Percentiles rank a stretch among this genome's conserved stretches.
Conservation (phyloP, 805 yeast species). For the Myxozyma lipomycoides region DNA sequence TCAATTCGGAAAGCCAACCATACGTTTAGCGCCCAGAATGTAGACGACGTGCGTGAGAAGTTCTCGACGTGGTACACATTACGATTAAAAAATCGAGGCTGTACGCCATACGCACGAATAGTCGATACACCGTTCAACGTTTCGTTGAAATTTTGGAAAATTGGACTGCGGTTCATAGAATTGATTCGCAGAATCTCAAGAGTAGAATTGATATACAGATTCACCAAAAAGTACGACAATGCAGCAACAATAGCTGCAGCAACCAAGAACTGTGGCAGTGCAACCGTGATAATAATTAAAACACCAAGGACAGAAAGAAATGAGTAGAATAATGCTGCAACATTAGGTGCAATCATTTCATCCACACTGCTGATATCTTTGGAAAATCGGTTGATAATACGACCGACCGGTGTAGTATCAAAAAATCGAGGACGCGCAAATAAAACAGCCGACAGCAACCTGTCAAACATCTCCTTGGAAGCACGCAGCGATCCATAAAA, state of each 20-base stretch:
- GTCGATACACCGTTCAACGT: conserved; percentile 88
- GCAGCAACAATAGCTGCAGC: conserved; percentile 63
- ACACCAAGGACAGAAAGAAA: conserved; percentile 64
- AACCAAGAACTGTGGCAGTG: conserved; percentile 77
- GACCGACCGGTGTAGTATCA: conserved; percentile 91
- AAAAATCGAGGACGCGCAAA: conserved; percentile 82
- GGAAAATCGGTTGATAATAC: conserved; percentile 93
- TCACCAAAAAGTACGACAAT: conserved; percentile 66
- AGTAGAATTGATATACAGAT: conserved; percentile 69
- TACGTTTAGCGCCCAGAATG: conserved; percentile 89
- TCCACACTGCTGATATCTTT: conserved; percentile 92
- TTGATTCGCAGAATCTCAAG: conserved; percentile 89
- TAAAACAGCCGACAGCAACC: conserved; percentile 60
- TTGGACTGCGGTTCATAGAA: conserved; percentile 85
- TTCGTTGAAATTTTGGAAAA: conserved; percentile 93
- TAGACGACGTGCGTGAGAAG: conserved; percentile 73
- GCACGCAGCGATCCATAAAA: conserved; percentile 72
- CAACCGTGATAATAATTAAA: conserved; percentile 62
- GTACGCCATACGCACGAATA: conserved; percentile 93
- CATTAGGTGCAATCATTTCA: conserved; percentile 79
- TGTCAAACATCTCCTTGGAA: conserved; percentile 66
- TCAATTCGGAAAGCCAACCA: conserved; percentile 88
- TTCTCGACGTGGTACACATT: background rate
- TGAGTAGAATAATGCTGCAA: conserved; percentile 66
- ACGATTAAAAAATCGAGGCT: conserved; percentile 45